Conservation (phyloP, 768 basidiomycete species). For the Lentinula boryana region DNA sequence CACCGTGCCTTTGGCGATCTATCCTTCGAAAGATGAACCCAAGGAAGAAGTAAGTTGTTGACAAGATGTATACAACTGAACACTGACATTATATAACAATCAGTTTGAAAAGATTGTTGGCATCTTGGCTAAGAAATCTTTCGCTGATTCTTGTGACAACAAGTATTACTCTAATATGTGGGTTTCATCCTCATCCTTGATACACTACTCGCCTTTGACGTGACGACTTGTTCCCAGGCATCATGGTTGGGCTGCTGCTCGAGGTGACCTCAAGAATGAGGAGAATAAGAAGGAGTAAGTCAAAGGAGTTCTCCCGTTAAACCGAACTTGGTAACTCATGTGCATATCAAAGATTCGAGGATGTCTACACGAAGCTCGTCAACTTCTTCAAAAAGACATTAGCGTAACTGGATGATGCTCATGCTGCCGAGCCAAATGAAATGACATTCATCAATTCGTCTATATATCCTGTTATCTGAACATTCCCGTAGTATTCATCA, state of each 20-base stretch:
- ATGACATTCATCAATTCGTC: neutral
- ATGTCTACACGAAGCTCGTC: constrained; percentile 49
- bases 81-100: neutral
- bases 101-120: constrained; percentile 47
- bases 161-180: constrained; percentile 46
- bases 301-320: neutral
- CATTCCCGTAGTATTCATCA: neutral
- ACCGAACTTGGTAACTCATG: neutral
- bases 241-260: constrained; percentile 63
- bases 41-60: constrained; percentile 38
- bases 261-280: constrained; percentile 46
- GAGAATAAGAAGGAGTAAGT: constrained; percentile 53
- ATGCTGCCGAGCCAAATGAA: neutral
- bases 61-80: neutral
- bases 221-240: constrained; percentile 26
- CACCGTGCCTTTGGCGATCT: constrained; percentile 47
- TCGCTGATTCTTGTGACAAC: constrained; percentile 40
- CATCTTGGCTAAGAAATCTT: constrained; percentile 42
- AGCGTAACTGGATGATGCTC: neutral
- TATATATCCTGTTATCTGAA: neutral
- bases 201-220: neutral
- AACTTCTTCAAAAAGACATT: constrained; percentile 39
- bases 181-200: constrained; percentile 7
- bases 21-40: constrained; percentile 55
- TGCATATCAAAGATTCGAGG: constrained; percentile 32